Conservation (phyloP, 257 asterid species). For the Striga asiatica region DNA sequence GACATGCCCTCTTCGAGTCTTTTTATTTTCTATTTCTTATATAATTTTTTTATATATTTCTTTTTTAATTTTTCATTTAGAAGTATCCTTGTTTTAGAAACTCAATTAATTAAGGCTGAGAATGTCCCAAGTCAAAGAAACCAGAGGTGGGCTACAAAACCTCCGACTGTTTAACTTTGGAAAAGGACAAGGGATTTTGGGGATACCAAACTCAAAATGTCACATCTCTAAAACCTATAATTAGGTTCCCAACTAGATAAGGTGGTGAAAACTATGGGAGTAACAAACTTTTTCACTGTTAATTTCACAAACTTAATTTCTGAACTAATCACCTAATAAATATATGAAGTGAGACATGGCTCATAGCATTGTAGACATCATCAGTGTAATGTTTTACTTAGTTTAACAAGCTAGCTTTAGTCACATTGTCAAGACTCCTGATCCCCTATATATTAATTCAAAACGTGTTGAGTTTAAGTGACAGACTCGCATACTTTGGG, state of each 20-base stretch:
- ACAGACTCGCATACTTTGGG: too few species aligned
- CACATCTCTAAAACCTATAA: neutral
- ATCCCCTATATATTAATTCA: too few species aligned
- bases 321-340: neutral
- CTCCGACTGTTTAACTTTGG: neutral
- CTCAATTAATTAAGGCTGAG: neutral
- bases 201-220: neutral
- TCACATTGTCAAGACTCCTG: neutral
- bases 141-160: neutral
- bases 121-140: slow-evolving; percentile 5
- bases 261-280: too few species aligned
- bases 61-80: too few species aligned
- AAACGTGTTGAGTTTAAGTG: too few species aligned
- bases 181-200: neutral
- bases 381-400: neutral
- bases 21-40: too few species aligned
- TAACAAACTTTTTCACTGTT: too few species aligned
- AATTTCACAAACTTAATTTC: too few species aligned
- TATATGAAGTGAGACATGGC: neutral
- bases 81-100: slow-evolving; percentile 5
- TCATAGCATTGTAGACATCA: neutral
- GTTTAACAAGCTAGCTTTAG: neutral
- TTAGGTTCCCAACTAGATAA: neutral
- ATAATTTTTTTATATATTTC: too few species aligned
- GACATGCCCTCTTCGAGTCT: too few species aligned